Evolutionary conservation across 2,329 filamentous ascomycete genomes (phyloP).

Genomic region (Trichoderma sp.): DNA sequence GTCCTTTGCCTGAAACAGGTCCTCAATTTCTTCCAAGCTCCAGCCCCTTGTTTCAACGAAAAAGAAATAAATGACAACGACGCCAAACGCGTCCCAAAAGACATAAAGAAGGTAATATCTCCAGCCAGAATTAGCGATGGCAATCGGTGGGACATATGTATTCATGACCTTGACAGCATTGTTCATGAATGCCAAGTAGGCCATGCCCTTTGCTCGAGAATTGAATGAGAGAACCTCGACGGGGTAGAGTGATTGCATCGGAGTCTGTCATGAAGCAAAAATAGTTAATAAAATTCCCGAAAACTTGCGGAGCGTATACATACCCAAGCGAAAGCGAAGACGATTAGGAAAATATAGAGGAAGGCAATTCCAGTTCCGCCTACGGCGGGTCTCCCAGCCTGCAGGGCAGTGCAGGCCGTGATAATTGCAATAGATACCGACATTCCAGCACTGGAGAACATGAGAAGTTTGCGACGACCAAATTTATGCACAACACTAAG

Average conservation of each 20-base stretch:
- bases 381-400: neutral
- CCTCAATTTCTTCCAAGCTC: slow-evolving; percentile 7
- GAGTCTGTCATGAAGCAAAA: neutral
- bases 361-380: neutral
- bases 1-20: neutral
- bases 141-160: neutral
- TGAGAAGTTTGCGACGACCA: slow-evolving; percentile 3
- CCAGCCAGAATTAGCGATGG: slow-evolving; percentile 2
- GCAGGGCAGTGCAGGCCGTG: neutral
- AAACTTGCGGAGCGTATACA: neutral
- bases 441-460: slow-evolving; percentile 7
- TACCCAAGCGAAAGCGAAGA: neutral
- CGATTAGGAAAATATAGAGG: neutral
- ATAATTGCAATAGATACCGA: neutral
- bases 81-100: slow-evolving; percentile 2
- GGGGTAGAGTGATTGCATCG: slow-evolving; percentile 1
- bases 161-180: slow-evolving; percentile 8
- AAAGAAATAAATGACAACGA: slow-evolving; percentile 2
- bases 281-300: neutral
- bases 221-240: neutral
- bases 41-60: neutral
- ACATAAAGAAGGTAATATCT: neutral
- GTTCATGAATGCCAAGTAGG: slow-evolving; percentile 1
- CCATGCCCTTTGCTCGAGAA: slow-evolving; percentile 2
- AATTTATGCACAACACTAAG: neutral